These are phyloP conservation scores for Zizania palustris DNA, from an alignment of 202 grass and related monocot genomes.

Conservation along the genomic window DNA sequence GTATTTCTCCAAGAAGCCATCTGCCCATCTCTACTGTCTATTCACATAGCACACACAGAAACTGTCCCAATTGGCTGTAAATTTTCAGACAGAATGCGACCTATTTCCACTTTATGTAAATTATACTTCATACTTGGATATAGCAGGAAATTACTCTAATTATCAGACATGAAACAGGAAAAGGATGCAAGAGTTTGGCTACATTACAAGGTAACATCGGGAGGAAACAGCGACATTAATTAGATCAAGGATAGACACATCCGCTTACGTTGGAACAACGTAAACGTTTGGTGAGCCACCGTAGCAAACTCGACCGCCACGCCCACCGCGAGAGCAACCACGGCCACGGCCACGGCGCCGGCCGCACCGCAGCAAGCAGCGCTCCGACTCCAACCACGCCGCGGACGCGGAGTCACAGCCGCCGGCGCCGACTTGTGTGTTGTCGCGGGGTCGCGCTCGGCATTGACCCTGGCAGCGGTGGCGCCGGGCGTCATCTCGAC, in stretches of 20 bases:
- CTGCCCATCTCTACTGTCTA: not conserved
- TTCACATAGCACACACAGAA: not conserved
- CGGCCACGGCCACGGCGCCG: slow-evolving; percentile 13
- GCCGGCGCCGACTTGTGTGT: not conserved
- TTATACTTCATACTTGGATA: not conserved
- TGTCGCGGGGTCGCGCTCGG: not conserved
- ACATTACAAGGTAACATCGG: too few species aligned
- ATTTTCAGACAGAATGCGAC: slow-evolving; percentile 11
- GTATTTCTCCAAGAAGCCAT: not conserved
- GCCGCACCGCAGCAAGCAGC: not conserved
- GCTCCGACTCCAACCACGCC: too few species aligned
- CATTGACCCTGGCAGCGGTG: not conserved
- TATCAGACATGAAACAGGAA: too few species aligned
- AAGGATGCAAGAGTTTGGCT: too few species aligned
- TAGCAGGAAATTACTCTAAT: too few species aligned
- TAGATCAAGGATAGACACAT: too few species aligned
- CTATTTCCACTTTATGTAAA: slow-evolving; percentile 5
- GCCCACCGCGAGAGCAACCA: too few species aligned
- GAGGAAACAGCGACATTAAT: too few species aligned
- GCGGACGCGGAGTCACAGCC: too few species aligned
- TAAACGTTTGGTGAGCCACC: too few species aligned
- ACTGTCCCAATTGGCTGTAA: not conserved
- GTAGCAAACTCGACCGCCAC: too few species aligned
- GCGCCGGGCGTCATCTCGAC: not conserved
- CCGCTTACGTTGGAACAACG: too few species aligned